Conservation (phyloP, 2,329 filamentous ascomycete species). For the Zelopaecilomyces penicillatus region DNA sequence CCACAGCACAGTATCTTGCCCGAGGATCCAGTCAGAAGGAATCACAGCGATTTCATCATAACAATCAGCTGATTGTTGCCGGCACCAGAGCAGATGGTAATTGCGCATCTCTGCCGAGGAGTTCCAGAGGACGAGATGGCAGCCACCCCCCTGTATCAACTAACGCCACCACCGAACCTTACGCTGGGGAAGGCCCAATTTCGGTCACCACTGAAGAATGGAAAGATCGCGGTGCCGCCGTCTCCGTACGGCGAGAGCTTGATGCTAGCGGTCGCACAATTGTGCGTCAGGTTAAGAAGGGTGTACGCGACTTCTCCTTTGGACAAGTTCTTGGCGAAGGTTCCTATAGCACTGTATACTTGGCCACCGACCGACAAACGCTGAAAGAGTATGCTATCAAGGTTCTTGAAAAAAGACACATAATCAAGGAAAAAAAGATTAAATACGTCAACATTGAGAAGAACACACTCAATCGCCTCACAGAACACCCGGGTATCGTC, state of each 20-base stretch:
- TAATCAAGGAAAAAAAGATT: constrained; percentile 99
- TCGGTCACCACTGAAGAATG: constrained; percentile 74
- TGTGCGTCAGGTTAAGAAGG: constrained; percentile 84
- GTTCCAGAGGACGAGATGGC: constrained; percentile 61
- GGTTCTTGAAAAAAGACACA: constrained; percentile 94
- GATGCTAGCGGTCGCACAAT: constrained; percentile 79
- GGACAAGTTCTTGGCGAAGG: constrained; percentile 86
- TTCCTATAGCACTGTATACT: constrained; percentile 92
- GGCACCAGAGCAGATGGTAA: neutral
- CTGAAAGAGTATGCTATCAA: constrained; percentile 97
- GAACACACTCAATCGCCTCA: constrained; percentile 90
- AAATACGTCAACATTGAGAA: constrained; percentile 99
- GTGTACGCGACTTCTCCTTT: constrained; percentile 94
- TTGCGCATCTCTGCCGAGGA: constrained; percentile 59
- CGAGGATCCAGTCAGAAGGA: constrained; percentile 64
- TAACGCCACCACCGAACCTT: constrained; percentile 18
- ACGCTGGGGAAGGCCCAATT: constrained; percentile 33
- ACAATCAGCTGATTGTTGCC: neutral
- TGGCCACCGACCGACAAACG: constrained; percentile 88
- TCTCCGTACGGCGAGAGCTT: constrained; percentile 71
- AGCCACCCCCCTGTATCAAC: constrained; percentile 36
- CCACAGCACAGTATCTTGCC: constrained; percentile 34
- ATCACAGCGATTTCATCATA: constrained; percentile 8
- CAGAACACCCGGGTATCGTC: constrained; percentile 93
- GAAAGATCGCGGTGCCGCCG: constrained; percentile 90